phyloP scores from a whole-genome alignment of 2,329 filamentous ascomycete species.

The Lachnellula cervina region DNA sequence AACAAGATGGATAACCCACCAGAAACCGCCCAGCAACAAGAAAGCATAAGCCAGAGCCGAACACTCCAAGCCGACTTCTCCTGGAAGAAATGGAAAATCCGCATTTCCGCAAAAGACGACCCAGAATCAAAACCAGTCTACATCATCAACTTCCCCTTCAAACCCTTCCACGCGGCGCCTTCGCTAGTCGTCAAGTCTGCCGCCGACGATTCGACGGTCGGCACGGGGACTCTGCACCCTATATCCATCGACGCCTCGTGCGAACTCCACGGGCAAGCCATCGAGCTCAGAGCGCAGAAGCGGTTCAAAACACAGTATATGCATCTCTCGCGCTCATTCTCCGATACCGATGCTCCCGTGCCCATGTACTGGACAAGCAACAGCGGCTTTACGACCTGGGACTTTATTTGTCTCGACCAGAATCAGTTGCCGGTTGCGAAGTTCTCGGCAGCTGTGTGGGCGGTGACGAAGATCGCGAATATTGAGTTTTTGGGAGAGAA shows the following conservation, averaged over 20 bases:
- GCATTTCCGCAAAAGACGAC: constrained; percentile 7
- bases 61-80: constrained; percentile 15
- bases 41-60: not conserved
- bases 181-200: constrained; percentile 9
- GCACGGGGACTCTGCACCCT: constrained; percentile 9
- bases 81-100: constrained; percentile 16
- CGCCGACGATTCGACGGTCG: constrained; percentile 2
- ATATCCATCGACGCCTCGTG: constrained; percentile 16
- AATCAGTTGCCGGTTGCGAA: constrained; percentile 12
- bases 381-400: constrained; percentile 14
- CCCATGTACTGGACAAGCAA: constrained; percentile 10
- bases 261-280: constrained; percentile 5
- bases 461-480: constrained; percentile 8
- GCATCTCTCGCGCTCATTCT: constrained; percentile 12
- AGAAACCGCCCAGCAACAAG: not conserved
- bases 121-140: constrained; percentile 9
- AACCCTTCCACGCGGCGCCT: not conserved
- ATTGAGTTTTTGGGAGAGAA: constrained; percentile 16
- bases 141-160: constrained; percentile 13
- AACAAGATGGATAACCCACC: too few relatives aligned
- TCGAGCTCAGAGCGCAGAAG: constrained; percentile 13
- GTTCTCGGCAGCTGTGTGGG: constrained; percentile 13
- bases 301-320: constrained; percentile 14
- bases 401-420: constrained; percentile 15
- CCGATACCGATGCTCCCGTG: constrained; percentile 3